Conservation (phyloP, 2,329 filamentous ascomycete species). For the Aspergillus quadricinctus region DNA sequence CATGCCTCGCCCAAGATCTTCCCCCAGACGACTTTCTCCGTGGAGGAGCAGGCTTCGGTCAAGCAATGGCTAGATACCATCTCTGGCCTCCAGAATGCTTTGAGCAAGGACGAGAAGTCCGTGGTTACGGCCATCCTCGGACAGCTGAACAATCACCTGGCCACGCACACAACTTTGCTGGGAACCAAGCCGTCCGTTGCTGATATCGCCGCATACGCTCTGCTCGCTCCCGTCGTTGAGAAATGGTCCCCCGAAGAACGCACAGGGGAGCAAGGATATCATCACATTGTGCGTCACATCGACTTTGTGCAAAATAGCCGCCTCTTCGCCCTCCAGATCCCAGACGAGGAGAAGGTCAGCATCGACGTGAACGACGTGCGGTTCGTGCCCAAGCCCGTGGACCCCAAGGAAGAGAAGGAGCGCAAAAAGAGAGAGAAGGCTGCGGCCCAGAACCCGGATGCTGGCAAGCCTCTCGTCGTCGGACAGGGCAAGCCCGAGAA, state of each 20-base stretch:
- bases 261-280: conserved; percentile 82
- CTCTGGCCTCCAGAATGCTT: conserved; percentile 59
- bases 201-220: conserved; percentile 77
- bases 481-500: conserved; percentile 34
- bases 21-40: conserved; percentile 64
- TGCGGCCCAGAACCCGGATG: conserved; percentile 33
- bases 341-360: conserved; percentile 68
- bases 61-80: conserved; percentile 82
- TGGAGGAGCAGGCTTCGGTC: conserved; percentile 79
- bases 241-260: conserved; percentile 80
- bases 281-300: conserved; percentile 84
- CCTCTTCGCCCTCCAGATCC: conserved; percentile 63
- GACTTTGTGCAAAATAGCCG: conserved; percentile 93
- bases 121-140: conserved; percentile 63
- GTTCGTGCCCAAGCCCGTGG: conserved; percentile 82
- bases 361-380: conserved; percentile 77
- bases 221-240: conserved; percentile 70
- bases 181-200: conserved; percentile 85
- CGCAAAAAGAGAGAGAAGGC: conserved; percentile 91
- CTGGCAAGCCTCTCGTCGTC: conserved; percentile 34
- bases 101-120: conserved; percentile 47
- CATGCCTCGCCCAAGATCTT: conserved; percentile 60
- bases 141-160: conserved; percentile 79
- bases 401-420: conserved; percentile 94
- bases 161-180: conserved; percentile 81